Percentiles rank a stretch among this genome's conserved stretches.
phyloP scores from a whole-genome alignment of 2,329 filamentous ascomycete genomes.

The Fusarium setosum region DNA sequence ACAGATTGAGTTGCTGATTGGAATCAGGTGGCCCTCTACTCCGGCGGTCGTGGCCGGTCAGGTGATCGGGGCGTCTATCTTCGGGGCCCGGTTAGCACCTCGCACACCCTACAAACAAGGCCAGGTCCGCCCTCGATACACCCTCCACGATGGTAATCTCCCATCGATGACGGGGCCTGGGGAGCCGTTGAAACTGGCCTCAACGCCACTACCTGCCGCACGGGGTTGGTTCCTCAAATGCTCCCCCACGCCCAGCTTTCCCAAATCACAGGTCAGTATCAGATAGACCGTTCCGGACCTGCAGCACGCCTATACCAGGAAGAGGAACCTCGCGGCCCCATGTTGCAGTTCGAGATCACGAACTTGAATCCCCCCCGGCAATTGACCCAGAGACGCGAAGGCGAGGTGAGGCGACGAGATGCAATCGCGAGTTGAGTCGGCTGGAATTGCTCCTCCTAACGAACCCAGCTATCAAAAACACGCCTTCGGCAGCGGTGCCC shows the following conservation, averaged over 20 bases:
- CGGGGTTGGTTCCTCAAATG: background rate
- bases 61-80: constrained; percentile 33
- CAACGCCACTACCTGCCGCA: constrained; percentile 6
- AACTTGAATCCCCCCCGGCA: constrained; percentile 6
- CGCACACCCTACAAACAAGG: constrained; percentile 26
- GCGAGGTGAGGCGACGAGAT: background rate
- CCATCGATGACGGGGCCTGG: constrained; percentile 27
- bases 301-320: constrained; percentile 17
- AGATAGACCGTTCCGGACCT: constrained; percentile 27
- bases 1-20: constrained; percentile 34
- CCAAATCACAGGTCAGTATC: background rate
- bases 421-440: background rate
- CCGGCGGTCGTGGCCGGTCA: constrained; percentile 25
- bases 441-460: constrained; percentile 10
- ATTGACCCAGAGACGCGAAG: no score
- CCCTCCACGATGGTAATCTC: constrained; percentile 19
- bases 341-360: constrained; percentile 8
- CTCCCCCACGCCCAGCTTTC: constrained; percentile 25
- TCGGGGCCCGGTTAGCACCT: constrained; percentile 26
- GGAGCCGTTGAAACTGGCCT: constrained; percentile 5
- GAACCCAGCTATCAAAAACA: background rate
- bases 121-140: constrained; percentile 31
- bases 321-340: background rate
- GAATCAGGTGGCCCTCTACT: constrained; percentile 29
- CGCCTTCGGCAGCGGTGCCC: background rate